phyloP scores from a whole-genome alignment of 805 yeast species.

The Helenozyma baotianmanensis region DNA sequence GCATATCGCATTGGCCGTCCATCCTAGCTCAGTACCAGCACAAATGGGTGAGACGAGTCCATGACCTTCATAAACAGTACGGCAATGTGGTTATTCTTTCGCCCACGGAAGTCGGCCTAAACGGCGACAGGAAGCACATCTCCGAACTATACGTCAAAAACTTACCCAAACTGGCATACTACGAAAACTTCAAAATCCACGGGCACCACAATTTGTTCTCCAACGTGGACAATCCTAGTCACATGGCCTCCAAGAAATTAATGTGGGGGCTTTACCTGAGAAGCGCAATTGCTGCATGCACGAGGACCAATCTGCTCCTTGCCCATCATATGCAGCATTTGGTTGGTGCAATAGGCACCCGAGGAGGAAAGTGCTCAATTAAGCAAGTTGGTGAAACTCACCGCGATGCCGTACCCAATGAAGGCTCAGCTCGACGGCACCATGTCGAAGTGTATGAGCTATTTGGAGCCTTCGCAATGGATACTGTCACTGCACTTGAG shows the following conservation, averaged over 20 bases:
- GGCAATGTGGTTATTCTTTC: background rate
- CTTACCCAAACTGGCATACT: constrained; percentile 1
- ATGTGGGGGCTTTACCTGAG: background rate
- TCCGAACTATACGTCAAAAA: background rate
- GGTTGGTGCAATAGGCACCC: too few relatives aligned
- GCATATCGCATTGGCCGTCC: background rate
- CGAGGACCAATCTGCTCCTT: background rate
- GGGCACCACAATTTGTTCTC: background rate
- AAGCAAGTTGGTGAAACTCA: too few relatives aligned
- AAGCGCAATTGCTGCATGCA: background rate
- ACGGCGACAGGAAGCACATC: background rate
- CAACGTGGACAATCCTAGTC: background rate
- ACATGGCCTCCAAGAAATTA: background rate
- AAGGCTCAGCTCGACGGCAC: too few relatives aligned
- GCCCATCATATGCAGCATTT: too few relatives aligned
- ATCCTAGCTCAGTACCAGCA: background rate
- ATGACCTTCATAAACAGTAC: background rate
- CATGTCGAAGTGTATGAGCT: background rate
- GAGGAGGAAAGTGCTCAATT: background rate
- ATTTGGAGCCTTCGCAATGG: constrained; percentile 65
- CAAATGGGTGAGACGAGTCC: constrained; percentile 1
- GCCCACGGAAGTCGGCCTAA: background rate
- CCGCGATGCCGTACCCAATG: too few relatives aligned
- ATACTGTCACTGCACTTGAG: constrained; percentile 54
- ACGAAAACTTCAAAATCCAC: background rate